Conservation (phyloP, 2,329 filamentous ascomycete species). For the Epichloe aotearoae region DNA sequence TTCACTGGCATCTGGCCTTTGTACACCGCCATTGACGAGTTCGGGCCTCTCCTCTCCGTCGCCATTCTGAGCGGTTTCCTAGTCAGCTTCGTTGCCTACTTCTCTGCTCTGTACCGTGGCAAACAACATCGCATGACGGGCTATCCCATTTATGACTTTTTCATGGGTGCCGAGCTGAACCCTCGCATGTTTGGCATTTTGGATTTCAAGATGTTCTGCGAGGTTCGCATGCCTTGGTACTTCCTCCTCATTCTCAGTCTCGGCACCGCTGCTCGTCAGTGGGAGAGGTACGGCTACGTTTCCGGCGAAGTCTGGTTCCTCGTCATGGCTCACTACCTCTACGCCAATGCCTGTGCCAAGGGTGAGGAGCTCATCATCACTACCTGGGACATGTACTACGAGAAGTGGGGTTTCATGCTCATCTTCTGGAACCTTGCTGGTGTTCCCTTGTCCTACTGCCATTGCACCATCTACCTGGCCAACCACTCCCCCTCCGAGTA, state of each 20-base stretch:
- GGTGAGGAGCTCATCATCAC: conserved; percentile 83
- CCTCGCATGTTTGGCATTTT: conserved; percentile 73
- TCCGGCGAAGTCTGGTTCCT: conserved; percentile 75
- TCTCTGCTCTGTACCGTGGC: conserved; percentile 69
- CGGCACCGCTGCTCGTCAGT: conserved; percentile 68
- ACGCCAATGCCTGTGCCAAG: conserved; percentile 85
- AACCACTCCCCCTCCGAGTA: conserved; percentile 71
- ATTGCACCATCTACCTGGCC: conserved; percentile 82
- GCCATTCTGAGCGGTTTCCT: conserved; percentile 84
- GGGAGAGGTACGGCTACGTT: conserved; percentile 74
- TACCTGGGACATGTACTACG: conserved; percentile 92
- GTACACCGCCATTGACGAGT: conserved; percentile 88
- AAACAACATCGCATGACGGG: conserved; percentile 87
- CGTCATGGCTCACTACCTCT: conserved; percentile 80
- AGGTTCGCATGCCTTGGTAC: conserved; percentile 86
- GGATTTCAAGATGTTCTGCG: conserved; percentile 93
- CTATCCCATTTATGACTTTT: conserved; percentile 71
- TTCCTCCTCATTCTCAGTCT: conserved; percentile 69
- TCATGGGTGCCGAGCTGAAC: conserved; percentile 82
- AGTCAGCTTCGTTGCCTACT: conserved; percentile 72
- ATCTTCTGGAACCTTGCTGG: conserved; percentile 96
- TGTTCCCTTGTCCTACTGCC: conserved; percentile 83
- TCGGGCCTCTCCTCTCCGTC: conserved; percentile 83
- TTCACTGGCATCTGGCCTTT: conserved; percentile 75
- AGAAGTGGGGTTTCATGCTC: conserved; percentile 96